Conservation (phyloP, 169 alveolate species). For the Plasmodium blacklocki region DNA sequence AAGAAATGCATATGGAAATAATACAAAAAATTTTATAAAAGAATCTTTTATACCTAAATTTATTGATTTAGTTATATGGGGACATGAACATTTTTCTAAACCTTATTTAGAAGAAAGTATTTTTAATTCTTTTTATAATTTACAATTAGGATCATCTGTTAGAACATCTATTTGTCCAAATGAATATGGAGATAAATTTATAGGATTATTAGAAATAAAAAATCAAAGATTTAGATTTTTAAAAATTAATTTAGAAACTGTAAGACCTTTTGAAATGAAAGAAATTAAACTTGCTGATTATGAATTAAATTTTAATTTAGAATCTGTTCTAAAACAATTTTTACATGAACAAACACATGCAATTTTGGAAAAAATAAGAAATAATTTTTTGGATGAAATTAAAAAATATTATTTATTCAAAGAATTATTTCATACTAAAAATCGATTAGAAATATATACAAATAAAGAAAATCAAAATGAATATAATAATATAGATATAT, state of each 20-base stretch:
- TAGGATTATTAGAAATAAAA: slow-evolving; percentile 90
- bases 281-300: slow-evolving; percentile 58
- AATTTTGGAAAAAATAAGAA: slow-evolving; percentile 17
- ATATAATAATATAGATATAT: not conserved
- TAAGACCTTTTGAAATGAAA: slow-evolving; percentile 89
- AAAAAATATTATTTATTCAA: slow-evolving; percentile 55
- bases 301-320: slow-evolving; percentile 34
- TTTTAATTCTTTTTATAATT: slow-evolving; percentile 89
- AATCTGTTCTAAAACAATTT: slow-evolving; percentile 35
- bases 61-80: slow-evolving; percentile 94
- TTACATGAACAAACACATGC: slow-evolving; percentile 32
- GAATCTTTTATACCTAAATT: slow-evolving; percentile 92
- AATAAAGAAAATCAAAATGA: not conserved
- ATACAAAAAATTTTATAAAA: slow-evolving; percentile 87
- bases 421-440: slow-evolving; percentile 9
- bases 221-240: slow-evolving; percentile 87
- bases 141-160: slow-evolving; percentile 93
- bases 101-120: slow-evolving; percentile 86
- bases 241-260: slow-evolving; percentile 91
- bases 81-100: slow-evolving; percentile 97
- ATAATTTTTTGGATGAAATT: slow-evolving; percentile 11
- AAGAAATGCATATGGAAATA: slow-evolving; percentile 88
- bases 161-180: slow-evolving; percentile 94
- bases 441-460: not conserved
- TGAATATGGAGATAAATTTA: slow-evolving; percentile 93